These are phyloP conservation scores for Pichia sp. DNA, from an alignment of 1,139 yeast genomes.

Conservation along the genomic window DNA sequence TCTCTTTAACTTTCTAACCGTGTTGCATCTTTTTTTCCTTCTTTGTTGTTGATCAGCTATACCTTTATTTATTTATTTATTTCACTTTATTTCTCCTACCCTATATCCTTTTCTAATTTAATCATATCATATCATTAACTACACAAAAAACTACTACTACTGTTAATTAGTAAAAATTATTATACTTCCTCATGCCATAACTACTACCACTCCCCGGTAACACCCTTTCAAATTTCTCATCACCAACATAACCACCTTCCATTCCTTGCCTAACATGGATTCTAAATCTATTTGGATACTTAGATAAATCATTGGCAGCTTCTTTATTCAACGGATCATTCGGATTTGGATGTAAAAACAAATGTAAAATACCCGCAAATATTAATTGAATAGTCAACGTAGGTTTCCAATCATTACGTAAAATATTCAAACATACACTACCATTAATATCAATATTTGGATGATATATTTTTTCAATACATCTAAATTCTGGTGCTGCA, in stretches of 20 bases:
- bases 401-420: slow-evolving; percentile 96
- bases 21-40: too few relatives aligned
- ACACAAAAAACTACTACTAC: too few relatives aligned
- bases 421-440: slow-evolving; percentile 82
- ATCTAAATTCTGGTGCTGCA: slow-evolving; percentile 82
- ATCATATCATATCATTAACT: background rate
- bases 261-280: slow-evolving; percentile 56
- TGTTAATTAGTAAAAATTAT: background rate
- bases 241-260: slow-evolving; percentile 64
- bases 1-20: too few relatives aligned
- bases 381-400: slow-evolving; percentile 78
- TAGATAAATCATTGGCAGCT: slow-evolving; percentile 72
- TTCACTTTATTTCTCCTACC: background rate
- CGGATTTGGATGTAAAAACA: slow-evolving; percentile 86
- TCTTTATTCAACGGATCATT: slow-evolving; percentile 88
- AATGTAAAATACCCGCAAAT: slow-evolving; percentile 76
- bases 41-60: background rate
- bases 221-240: slow-evolving; percentile 59
- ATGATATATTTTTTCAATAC: slow-evolving; percentile 71
- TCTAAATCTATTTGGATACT: slow-evolving; percentile 50
- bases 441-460: slow-evolving; percentile 92
- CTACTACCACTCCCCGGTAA: background rate
- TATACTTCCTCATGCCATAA: background rate
- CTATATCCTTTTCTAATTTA: background rate
- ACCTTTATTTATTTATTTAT: background rate